A percentile compares a stretch with the other conserved stretches of the same genome.
Conservation (phyloP, 2,329 filamentous ascomycete genomes). For the Chaetomium sp. region DNA sequence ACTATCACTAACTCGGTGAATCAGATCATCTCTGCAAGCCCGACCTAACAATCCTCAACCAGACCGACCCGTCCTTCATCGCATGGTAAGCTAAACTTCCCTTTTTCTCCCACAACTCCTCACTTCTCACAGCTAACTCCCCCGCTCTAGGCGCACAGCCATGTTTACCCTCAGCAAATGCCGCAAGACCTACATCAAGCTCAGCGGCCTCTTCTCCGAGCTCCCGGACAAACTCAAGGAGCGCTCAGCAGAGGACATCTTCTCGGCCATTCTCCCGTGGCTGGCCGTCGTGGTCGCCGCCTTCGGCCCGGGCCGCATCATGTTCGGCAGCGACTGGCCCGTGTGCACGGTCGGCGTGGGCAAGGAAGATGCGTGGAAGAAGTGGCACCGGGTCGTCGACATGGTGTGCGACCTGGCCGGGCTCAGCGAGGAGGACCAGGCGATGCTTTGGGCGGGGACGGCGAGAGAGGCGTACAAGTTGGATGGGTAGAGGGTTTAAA, state of each 20-base stretch:
- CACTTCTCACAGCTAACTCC: background rate
- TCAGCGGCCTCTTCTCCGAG: slow-evolving; percentile 81
- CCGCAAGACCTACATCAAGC: slow-evolving; percentile 73
- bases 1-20: no score
- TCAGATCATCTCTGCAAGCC: slow-evolving; percentile 80
- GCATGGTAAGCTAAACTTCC: slow-evolving; percentile 46
- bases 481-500: slow-evolving; percentile 4
- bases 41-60: slow-evolving; percentile 59
- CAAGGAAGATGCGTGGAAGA: slow-evolving; percentile 54
- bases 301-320: slow-evolving; percentile 66
- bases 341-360: slow-evolving; percentile 65
- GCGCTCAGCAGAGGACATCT: slow-evolving; percentile 49
- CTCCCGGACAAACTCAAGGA: slow-evolving; percentile 53
- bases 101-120: background rate
- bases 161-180: slow-evolving; percentile 62
- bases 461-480: slow-evolving; percentile 65
- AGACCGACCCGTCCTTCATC: slow-evolving; percentile 51
- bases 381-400: slow-evolving; percentile 69
- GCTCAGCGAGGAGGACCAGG: slow-evolving; percentile 54
- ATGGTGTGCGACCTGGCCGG: slow-evolving; percentile 57
- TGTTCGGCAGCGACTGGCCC: slow-evolving; percentile 94
- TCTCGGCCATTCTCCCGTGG: slow-evolving; percentile 62
- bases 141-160: slow-evolving; percentile 39
- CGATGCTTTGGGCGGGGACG: slow-evolving; percentile 65
- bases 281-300: slow-evolving; percentile 62